phyloP scores from a whole-genome alignment of 2,329 filamentous ascomycete genomes.

The Simplicillium sp. region DNA sequence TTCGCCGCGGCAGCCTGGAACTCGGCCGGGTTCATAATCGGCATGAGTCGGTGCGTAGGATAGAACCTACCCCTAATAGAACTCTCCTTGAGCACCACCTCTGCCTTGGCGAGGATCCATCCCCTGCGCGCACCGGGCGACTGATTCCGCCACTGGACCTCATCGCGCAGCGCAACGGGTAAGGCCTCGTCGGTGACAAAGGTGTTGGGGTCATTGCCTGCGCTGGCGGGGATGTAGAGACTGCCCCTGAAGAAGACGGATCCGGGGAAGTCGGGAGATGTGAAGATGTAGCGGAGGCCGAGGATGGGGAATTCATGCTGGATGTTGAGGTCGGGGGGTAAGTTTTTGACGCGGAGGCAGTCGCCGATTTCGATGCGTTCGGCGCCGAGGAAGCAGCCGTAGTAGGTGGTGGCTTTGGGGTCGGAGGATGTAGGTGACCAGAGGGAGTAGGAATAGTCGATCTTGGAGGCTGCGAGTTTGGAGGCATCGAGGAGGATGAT shows the following conservation, averaged over 20 bases:
- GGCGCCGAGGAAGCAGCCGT: constrained; percentile 40
- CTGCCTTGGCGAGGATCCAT: constrained; percentile 32
- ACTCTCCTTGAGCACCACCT: constrained; percentile 35
- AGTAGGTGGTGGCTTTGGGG: constrained; percentile 26
- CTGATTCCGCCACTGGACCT: constrained; percentile 28
- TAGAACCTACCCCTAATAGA: constrained; percentile 48
- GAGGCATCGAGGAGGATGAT: constrained; percentile 37
- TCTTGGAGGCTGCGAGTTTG: constrained; percentile 38
- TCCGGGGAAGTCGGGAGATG: constrained; percentile 22
- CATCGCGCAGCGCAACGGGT: constrained; percentile 30
- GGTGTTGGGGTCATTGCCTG: constrained; percentile 14
- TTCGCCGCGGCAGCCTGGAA: constrained; percentile 26
- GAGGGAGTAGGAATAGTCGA: constrained; percentile 39
- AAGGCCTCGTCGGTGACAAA: constrained; percentile 25
- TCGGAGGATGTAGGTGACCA: constrained; percentile 27
- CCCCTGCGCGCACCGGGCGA: constrained; percentile 19
- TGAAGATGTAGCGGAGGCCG: constrained; percentile 30
- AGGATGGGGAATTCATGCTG: constrained; percentile 22
- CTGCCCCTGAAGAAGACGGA: constrained; percentile 30
- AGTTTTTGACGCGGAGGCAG: constrained; percentile 35
- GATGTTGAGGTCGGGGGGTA: constrained; percentile 24
- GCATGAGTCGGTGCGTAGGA: constrained; percentile 42
- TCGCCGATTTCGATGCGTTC: constrained; percentile 39
- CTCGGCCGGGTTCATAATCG: constrained; percentile 32
- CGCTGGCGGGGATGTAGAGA: constrained; percentile 24